Evolutionary conservation across 2,329 filamentous ascomycete genomes (phyloP).

Genomic region (Fusarium subtropicale): DNA sequence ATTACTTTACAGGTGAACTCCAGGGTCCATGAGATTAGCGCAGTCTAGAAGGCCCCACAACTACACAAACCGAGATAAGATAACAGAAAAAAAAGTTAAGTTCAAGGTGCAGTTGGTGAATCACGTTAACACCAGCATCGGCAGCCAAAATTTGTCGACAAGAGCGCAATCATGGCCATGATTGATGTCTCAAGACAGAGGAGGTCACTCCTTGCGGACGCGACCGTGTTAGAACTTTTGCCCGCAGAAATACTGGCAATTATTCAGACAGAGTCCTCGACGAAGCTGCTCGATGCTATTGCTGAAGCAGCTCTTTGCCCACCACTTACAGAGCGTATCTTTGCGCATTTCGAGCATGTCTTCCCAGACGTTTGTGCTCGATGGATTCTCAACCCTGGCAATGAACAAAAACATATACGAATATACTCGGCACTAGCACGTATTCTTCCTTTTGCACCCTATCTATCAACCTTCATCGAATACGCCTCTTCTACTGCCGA

Average conservation of each 20-base stretch:
- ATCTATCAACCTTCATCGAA: constrained; percentile 79
- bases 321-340: constrained; percentile 77
- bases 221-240: constrained; percentile 67
- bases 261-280: constrained; percentile 71
- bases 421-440: constrained; percentile 80
- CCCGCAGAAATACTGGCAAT: constrained; percentile 76
- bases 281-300: constrained; percentile 77
- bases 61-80: constrained; percentile 51
- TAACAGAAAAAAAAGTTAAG: constrained; percentile 52
- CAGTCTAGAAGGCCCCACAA: constrained; percentile 45
- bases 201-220: constrained; percentile 67
- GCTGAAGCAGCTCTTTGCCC: constrained; percentile 76
- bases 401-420: constrained; percentile 53
- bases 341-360: constrained; percentile 77
- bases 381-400: constrained; percentile 71
- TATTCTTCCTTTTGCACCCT: constrained; percentile 83
- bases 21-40: constrained; percentile 28
- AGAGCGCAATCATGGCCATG: constrained; percentile 62
- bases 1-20: constrained; percentile 7
- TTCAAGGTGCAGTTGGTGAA: constrained; percentile 48
- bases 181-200: constrained; percentile 67
- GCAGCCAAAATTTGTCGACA: constrained; percentile 46
- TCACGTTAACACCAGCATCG: constrained; percentile 45
- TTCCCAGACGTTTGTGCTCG: constrained; percentile 86
- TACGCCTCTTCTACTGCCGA: constrained; percentile 25